phyloP scores from a whole-genome alignment of 371 early-diverging fungal species.

The Dichotomocladium elegans region DNA sequence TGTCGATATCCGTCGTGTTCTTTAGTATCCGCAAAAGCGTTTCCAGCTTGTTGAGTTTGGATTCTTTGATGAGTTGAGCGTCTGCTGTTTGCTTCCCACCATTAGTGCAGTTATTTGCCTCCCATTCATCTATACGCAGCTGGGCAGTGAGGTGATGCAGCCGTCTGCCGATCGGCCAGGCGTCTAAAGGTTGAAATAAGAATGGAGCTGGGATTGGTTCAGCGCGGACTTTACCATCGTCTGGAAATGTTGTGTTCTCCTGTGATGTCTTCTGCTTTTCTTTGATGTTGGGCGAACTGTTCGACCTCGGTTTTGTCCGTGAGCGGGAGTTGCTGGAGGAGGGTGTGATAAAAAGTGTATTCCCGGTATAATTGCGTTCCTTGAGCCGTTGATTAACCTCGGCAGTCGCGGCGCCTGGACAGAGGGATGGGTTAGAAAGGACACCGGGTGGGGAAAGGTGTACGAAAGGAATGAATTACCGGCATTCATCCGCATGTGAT shows the following conservation, averaged over 20 bases:
- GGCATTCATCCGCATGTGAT: constrained; percentile 32
- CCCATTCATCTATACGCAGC: constrained; percentile 37
- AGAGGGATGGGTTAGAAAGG: too few relatives aligned
- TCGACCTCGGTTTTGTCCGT: constrained; percentile 34
- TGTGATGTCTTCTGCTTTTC: constrained; percentile 34
- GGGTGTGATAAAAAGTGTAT: constrained; percentile 29
- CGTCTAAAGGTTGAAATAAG: constrained; percentile 18
- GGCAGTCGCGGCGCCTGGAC: constrained; percentile 18
- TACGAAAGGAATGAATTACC: constrained; percentile 26
- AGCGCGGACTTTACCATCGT: constrained; percentile 45
- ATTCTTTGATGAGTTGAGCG: constrained; percentile 21
- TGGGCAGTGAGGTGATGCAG: constrained; percentile 30
- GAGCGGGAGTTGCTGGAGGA: constrained; percentile 17
- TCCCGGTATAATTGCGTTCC: constrained; percentile 28
- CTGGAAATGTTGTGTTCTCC: constrained; percentile 40
- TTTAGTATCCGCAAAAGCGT: constrained; percentile 37
- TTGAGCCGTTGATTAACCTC: constrained; percentile 29
- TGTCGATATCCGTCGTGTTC: constrained; percentile 37
- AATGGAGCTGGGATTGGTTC: too few relatives aligned
- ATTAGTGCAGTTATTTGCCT: constrained; percentile 9
- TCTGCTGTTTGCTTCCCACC: too few relatives aligned
- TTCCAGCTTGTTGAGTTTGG: constrained; percentile 35
- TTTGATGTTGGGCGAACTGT: constrained; percentile 26
- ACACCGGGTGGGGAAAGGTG: too few relatives aligned
- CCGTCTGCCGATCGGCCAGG: constrained; percentile 33